Percentiles rank a stretch among this genome's conserved stretches.
Evolutionary conservation across 139 green algal genomes (phyloP).

Genomic region (Eudorina sp.): DNA sequence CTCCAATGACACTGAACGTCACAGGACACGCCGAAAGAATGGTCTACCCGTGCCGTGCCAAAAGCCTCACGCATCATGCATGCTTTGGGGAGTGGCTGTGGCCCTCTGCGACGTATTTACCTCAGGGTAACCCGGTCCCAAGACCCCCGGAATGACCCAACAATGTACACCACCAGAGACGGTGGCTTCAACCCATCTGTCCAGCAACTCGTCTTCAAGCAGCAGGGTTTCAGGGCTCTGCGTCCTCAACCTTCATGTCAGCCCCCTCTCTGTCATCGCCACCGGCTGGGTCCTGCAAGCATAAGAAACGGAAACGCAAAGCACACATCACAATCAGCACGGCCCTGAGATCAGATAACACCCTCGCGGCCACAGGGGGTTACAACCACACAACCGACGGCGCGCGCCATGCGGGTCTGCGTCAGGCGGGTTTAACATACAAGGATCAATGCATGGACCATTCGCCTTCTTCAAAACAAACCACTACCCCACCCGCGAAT

Average conservation of each 20-base stretch:
- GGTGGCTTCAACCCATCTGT: not conserved
- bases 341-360: too few relatives aligned
- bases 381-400: too few relatives aligned
- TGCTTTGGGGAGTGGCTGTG: not conserved
- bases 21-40: constrained; percentile 25
- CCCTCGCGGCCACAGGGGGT: too few relatives aligned
- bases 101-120: constrained; percentile 8
- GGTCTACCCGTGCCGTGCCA: not conserved
- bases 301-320: too few relatives aligned
- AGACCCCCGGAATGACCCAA: not conserved
- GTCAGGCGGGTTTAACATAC: too few relatives aligned
- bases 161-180: not conserved
- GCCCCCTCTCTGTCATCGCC: constrained; percentile 46
- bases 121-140: not conserved
- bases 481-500: too few relatives aligned
- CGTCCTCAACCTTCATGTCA: constrained; percentile 79
- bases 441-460: too few relatives aligned
- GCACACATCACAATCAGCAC: too few relatives aligned
- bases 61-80: not conserved
- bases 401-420: too few relatives aligned
- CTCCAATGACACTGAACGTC: constrained; percentile 16
- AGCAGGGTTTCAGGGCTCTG: constrained; percentile 56
- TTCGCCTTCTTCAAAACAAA: too few relatives aligned
- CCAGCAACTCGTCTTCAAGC: not conserved
- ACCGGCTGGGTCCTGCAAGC: constrained; percentile 40